These are phyloP conservation scores for Lagenidium sp. DNA, from an alignment of 352 stramenopile species.

Conservation along the genomic window DNA sequence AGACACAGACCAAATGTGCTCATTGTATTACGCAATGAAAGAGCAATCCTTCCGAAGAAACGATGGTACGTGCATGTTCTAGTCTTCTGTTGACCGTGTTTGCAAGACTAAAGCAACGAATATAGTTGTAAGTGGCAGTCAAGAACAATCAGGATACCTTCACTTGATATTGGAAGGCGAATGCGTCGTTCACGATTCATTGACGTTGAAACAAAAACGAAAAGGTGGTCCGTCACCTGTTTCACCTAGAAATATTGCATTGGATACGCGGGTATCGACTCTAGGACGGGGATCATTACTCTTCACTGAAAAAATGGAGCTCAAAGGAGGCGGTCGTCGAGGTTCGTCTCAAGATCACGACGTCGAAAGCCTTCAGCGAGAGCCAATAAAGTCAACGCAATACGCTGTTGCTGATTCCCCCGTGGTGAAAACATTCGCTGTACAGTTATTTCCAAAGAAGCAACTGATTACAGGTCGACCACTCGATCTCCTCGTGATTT, in stretches of 20 bases:
- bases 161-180: slow-evolving; percentile 28
- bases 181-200: slow-evolving; percentile 32
- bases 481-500: slow-evolving; percentile 15
- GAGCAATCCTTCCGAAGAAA: slow-evolving; percentile 25
- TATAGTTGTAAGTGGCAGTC: slow-evolving; percentile 22
- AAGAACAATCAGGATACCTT: slow-evolving; percentile 14
- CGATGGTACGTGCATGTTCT: too few species aligned
- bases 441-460: slow-evolving; percentile 19
- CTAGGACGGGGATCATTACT: slow-evolving; percentile 26
- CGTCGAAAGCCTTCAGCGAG: background rate
- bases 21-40: slow-evolving; percentile 29
- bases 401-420: slow-evolving; percentile 36
- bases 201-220: slow-evolving; percentile 22
- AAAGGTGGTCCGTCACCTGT: background rate
- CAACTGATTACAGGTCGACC: slow-evolving; percentile 1
- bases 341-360: slow-evolving; percentile 6
- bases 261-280: slow-evolving; percentile 30
- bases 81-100: too few species aligned
- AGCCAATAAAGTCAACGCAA: slow-evolving; percentile 7
- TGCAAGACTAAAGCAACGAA: too few species aligned
- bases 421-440: slow-evolving; percentile 15
- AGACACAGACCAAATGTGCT: slow-evolving; percentile 27
- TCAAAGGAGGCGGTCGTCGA: slow-evolving; percentile 1
- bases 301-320: slow-evolving; percentile 13
- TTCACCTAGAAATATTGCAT: slow-evolving; percentile 13